phyloP scores from a whole-genome alignment of 2,329 filamentous ascomycete genomes.

The Fusarium sp. region DNA sequence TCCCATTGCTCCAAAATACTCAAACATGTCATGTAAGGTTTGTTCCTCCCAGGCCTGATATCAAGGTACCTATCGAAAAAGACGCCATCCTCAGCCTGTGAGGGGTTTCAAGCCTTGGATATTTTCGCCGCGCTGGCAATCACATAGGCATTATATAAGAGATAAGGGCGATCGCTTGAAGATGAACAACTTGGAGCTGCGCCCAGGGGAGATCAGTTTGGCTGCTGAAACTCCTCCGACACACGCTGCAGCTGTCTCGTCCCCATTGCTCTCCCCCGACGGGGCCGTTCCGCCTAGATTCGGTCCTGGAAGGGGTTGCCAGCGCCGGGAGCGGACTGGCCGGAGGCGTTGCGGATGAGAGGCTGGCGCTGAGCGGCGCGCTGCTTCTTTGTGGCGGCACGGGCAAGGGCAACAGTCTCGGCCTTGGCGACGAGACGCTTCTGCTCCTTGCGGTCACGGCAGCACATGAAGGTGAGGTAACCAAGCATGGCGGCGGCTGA shows the following conservation, averaged over 20 bases:
- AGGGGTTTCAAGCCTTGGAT: conserved; percentile 24
- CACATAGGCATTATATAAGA: conserved; percentile 29
- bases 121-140: conserved; percentile 21
- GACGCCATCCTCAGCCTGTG: conserved; percentile 34
- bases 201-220: conserved; percentile 1
- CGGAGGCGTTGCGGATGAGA: conserved; percentile 53
- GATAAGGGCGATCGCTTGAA: conserved; percentile 5
- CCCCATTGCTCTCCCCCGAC: conserved; percentile 30
- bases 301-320: conserved; percentile 57
- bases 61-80: conserved; percentile 48
- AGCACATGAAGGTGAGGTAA: conserved; percentile 65
- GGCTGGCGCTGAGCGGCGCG: conserved; percentile 54
- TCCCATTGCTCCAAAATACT: conserved; percentile 46
- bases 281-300: conserved; percentile 46
- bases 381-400: conserved; percentile 62
- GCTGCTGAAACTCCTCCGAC: conserved; percentile 32
- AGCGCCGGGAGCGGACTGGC: conserved; percentile 37
- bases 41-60: conserved; percentile 40
- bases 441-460: conserved; percentile 62
- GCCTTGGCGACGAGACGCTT: conserved; percentile 59
- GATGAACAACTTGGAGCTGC: background rate
- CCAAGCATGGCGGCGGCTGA: conserved; percentile 55
- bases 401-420: conserved; percentile 65
- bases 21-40: conserved; percentile 43
- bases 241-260: conserved; percentile 38